Percentiles rank a stretch among this genome's conserved stretches.
Conservation (phyloP, 257 asterid species). For the Echites panduratus region DNA sequence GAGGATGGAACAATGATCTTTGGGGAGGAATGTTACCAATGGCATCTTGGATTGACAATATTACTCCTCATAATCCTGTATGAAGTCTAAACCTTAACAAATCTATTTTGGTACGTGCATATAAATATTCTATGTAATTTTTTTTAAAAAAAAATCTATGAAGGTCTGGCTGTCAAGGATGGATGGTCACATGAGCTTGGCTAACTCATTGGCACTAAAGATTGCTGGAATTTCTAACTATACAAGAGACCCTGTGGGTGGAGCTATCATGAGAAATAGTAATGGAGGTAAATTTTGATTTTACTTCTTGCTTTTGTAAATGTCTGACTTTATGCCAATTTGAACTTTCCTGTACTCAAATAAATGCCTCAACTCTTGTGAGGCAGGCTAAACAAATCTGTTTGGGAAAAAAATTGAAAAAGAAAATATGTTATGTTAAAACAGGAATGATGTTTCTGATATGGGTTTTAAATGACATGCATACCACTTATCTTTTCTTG, state of each 20-base stretch:
- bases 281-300: conserved; percentile 48
- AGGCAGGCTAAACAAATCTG: neutral
- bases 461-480: neutral
- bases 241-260: conserved; percentile 69
- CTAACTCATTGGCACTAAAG: conserved; percentile 75
- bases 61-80: conserved; percentile 87
- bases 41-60: conserved; percentile 92
- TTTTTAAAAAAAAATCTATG: conserved; percentile 6
- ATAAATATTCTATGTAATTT: neutral
- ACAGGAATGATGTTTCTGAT: neutral
- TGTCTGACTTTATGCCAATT: neutral
- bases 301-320: neutral
- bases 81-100: conserved; percentile 18
- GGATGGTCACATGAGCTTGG: conserved; percentile 99
- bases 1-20: conserved; percentile 94
- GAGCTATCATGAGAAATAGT: conserved; percentile 53
- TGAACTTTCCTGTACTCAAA: neutral
- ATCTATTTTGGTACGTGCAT: conserved; percentile 17
- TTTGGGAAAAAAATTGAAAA: neutral
- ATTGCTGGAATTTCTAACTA: conserved; percentile 54
- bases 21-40: conserved; percentile 95
- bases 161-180: conserved; percentile 88
- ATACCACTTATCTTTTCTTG: neutral
- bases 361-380: neutral
- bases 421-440: neutral